Evolutionary conservation across 129 eudicot genomes (phyloP).

Genomic region (Saposhnikovia divaricata): DNA sequence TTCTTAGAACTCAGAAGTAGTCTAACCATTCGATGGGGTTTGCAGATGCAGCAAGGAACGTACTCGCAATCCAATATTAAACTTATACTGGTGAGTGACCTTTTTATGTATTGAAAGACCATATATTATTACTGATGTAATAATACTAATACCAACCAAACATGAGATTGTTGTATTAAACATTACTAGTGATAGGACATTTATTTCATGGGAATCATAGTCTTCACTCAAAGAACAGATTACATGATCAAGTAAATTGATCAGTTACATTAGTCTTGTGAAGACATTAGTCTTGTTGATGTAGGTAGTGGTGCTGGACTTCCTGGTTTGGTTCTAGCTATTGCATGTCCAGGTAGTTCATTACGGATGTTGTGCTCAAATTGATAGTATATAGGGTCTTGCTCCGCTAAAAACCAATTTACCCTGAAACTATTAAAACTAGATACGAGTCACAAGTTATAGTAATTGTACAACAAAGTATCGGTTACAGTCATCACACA

Average conservation of each 20-base stretch:
- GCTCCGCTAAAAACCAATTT: not conserved
- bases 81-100: too few species aligned
- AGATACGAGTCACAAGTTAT: not conserved
- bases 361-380: not conserved
- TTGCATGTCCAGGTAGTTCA: slow-evolving; percentile 75
- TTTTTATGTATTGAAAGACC: not conserved
- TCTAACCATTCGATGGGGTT: too few species aligned
- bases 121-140: not conserved
- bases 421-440: not conserved
- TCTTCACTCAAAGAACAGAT: too few species aligned
- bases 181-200: not conserved
- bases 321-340: slow-evolving; percentile 86
- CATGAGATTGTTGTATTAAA: not conserved
- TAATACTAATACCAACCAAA: not conserved
- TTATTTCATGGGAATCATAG: not conserved
- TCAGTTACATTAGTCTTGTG: too few species aligned
- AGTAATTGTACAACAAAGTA: not conserved
- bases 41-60: too few species aligned
- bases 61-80: too few species aligned
- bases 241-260: too few species aligned
- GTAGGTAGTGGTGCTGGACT: slow-evolving; percentile 97
- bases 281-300: slow-evolving; percentile 44
- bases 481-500: not conserved
- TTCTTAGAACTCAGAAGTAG: too few species aligned
- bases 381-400: not conserved